A percentile compares a stretch with the other conserved stretches of the same genome.
Conservation (phyloP, 2,329 filamentous ascomycete species). For the Penicillium sp. region DNA sequence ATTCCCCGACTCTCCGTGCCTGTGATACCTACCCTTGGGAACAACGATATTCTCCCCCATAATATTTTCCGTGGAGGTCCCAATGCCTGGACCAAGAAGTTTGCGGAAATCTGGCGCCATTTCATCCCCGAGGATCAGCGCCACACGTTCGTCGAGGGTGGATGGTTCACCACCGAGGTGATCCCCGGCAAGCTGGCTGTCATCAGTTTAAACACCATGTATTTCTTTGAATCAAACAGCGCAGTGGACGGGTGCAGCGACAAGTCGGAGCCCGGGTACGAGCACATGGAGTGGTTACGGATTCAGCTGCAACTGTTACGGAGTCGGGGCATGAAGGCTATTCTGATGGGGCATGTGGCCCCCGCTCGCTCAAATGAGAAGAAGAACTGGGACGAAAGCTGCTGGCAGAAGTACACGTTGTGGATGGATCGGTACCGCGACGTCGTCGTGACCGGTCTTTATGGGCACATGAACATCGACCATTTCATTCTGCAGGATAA, state of each 20-base stretch:
- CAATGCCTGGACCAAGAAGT: conserved; percentile 80
- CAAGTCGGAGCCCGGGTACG: conserved; percentile 81
- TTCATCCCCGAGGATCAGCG: conserved; percentile 93
- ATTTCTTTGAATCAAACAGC: conserved; percentile 91
- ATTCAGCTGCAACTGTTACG: conserved; percentile 85
- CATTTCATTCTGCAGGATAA: conserved; percentile 94
- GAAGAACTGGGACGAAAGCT: conserved; percentile 90
- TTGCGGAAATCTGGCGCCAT: conserved; percentile 75
- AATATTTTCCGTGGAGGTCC: conserved; percentile 88
- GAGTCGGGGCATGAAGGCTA: conserved; percentile 85
- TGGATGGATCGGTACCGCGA: conserved; percentile 92
- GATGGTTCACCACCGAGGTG: conserved; percentile 93
- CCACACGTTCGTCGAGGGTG: conserved; percentile 87
- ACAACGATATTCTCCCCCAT: conserved; percentile 96
- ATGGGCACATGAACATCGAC: conserved; percentile 98
- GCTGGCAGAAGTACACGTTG: conserved; percentile 95
- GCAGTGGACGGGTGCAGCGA: conserved; percentile 87
- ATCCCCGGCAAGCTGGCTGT: conserved; percentile 83
- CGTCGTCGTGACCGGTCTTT: conserved; percentile 76
- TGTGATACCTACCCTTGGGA: conserved; percentile 87
- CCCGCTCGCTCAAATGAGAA: conserved; percentile 85
- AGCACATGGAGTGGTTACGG: conserved; percentile 94
- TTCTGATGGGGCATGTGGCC: conserved; percentile 91
- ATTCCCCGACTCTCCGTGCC: conserved; percentile 69
- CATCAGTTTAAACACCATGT: conserved; percentile 93